These are phyloP conservation scores for Barnettozyma californica DNA, from an alignment of 805 yeast species.

Conservation along the genomic window DNA sequence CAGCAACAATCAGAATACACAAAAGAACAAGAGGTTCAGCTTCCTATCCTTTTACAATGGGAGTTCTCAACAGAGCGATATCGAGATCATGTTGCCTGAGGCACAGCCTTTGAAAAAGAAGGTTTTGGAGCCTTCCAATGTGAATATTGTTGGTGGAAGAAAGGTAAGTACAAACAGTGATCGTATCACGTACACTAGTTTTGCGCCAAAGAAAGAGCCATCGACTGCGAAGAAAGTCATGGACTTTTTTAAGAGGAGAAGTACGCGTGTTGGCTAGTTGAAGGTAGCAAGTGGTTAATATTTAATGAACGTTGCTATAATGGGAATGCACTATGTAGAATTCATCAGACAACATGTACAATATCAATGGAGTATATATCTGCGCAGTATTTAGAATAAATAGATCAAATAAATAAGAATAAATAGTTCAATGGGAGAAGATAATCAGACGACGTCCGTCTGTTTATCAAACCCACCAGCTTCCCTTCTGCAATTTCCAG, in stretches of 20 bases:
- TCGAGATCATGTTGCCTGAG: conserved; percentile 12
- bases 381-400: no score
- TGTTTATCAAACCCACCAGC: conserved; percentile 21
- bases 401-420: conserved; percentile 7
- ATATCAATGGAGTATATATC: not conserved
- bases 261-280: conserved; percentile 26
- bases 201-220: conserved; percentile 42
- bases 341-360: not conserved
- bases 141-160: conserved; percentile 12
- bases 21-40: conserved; percentile 35
- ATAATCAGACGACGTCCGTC: not conserved
- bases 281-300: not conserved
- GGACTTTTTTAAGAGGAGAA: conserved; percentile 73
- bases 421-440: not conserved
- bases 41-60: conserved; percentile 31
- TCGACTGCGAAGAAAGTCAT: conserved; percentile 75
- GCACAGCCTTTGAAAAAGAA: conserved; percentile 14
- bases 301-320: not conserved
- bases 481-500: conserved; percentile 26
- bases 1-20: conserved; percentile 10
- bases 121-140: conserved; percentile 23
- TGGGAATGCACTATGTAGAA: not conserved
- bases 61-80: conserved; percentile 6
- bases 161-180: conserved; percentile 14
- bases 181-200: conserved; percentile 22